Evolutionary conservation across 2,329 filamentous ascomycete genomes (phyloP).

Genomic region (Pyrenochaeta sp.): DNA sequence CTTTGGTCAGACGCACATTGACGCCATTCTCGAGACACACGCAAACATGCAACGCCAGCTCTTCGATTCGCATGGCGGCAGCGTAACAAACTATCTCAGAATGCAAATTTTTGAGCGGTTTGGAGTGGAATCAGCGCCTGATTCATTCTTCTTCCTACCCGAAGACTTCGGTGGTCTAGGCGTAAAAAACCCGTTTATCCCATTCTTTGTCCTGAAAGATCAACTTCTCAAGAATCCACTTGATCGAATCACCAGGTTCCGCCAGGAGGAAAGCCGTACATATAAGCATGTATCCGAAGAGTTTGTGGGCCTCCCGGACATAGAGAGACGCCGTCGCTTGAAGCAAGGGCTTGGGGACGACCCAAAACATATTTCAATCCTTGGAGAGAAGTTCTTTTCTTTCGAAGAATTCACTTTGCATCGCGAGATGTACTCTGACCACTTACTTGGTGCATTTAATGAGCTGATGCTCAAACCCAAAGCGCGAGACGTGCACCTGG

Average conservation of each 20-base stretch:
- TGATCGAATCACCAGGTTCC: slow-evolving; percentile 15
- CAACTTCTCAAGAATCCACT: slow-evolving; percentile 17
- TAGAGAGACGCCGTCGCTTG: not conserved
- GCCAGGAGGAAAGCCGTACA: slow-evolving; percentile 8
- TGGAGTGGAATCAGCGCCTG: slow-evolving; percentile 50
- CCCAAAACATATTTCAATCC: slow-evolving; percentile 4
- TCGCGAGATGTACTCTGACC: slow-evolving; percentile 51
- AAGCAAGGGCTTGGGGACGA: not conserved
- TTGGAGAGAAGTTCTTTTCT: slow-evolving; percentile 53
- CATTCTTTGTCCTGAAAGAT: slow-evolving; percentile 50
- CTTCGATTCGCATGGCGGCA: slow-evolving; percentile 53
- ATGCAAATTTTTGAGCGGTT: slow-evolving; percentile 51
- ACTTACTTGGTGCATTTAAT: slow-evolving; percentile 48
- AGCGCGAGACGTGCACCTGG: slow-evolving; percentile 32
- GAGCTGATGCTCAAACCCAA: slow-evolving; percentile 49
- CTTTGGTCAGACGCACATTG: slow-evolving; percentile 64
- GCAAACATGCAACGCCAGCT: slow-evolving; percentile 61
- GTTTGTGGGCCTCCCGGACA: slow-evolving; percentile 39
- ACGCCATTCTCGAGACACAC: slow-evolving; percentile 63
- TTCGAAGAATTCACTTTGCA: slow-evolving; percentile 57
- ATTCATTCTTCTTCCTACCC: slow-evolving; percentile 59
- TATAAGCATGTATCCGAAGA: slow-evolving; percentile 38
- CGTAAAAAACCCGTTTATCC: slow-evolving; percentile 58
- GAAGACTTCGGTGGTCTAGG: slow-evolving; percentile 58
- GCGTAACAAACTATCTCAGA: slow-evolving; percentile 63